phyloP scores from a whole-genome alignment of 2,329 filamentous ascomycete genomes.

The Cordyceps tenuipes region DNA sequence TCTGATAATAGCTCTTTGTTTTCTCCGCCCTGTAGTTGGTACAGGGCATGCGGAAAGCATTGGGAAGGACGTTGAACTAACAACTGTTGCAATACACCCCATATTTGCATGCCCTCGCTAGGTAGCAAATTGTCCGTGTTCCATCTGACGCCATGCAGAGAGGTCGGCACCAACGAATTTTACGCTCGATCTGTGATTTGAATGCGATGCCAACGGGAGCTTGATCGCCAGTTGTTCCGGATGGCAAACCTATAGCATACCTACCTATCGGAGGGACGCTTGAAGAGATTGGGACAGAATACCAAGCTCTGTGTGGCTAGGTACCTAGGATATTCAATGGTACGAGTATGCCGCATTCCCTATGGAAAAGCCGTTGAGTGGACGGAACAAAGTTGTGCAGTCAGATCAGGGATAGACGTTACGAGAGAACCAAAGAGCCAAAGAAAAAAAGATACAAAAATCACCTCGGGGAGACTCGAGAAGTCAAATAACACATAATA shows the following conservation, averaged over 20 bases:
- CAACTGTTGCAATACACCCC: background rate
- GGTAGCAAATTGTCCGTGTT: background rate
- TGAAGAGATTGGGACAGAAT: background rate
- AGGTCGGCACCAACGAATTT: background rate
- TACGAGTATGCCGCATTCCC: background rate
- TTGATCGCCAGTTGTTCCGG: background rate
- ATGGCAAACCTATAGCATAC: background rate
- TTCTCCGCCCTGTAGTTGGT: slow-evolving; percentile 58
- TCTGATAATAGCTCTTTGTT: slow-evolving; percentile 55
- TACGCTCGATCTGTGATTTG: background rate
- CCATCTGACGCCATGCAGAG: background rate
- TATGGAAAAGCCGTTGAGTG: background rate
- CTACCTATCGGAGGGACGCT: background rate
- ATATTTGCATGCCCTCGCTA: background rate
- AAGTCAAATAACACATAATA: background rate
- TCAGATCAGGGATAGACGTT: slow-evolving; percentile 7
- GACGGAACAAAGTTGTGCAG: background rate
- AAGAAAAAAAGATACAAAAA: background rate
- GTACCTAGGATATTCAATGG: background rate
- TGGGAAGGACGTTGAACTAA: slow-evolving; percentile 3
- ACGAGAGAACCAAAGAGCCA: background rate
- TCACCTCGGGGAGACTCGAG: background rate
- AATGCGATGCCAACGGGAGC: background rate
- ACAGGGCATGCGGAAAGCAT: background rate
- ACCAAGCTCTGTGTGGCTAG: background rate